Conservation (phyloP, 305 asterid genomes). For the Monarda citriodora region DNA sequence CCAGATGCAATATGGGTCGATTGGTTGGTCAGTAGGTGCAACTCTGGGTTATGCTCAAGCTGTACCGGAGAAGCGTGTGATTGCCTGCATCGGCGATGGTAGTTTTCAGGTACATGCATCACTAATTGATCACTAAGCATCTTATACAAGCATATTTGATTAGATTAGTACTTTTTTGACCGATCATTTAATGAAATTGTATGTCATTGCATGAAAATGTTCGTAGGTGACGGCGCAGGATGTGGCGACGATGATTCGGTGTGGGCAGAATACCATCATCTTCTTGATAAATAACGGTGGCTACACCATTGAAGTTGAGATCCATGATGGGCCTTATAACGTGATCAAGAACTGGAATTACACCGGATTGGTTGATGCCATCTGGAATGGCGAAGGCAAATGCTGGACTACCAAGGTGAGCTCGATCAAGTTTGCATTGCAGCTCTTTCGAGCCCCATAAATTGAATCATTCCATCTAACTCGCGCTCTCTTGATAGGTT, state of each 20-base stretch:
- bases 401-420: conserved; percentile 27
- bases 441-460: background rate
- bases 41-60: conserved; percentile 74
- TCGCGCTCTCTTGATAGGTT: conserved; percentile 20
- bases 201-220: too few relatives aligned
- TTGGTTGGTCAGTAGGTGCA: conserved; percentile 31
- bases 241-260: conserved; percentile 34
- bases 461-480: background rate
- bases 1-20: conserved; percentile 61
- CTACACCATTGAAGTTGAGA: conserved; percentile 43
- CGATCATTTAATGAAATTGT: too few relatives aligned
- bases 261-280: conserved; percentile 30
- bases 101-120: conserved; percentile 54
- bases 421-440: background rate
- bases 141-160: background rate
- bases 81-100: conserved; percentile 73
- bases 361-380: conserved; percentile 38
- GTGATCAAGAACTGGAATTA: conserved; percentile 52
- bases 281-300: conserved; percentile 48
- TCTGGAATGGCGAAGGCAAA: conserved; percentile 30
- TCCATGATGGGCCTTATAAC: conserved; percentile 46
- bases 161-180: too few relatives aligned
- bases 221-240: conserved; percentile 24
- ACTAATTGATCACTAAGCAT: background rate
- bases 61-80: conserved; percentile 45